Evolutionary conservation across 495 filamentous ascomycete genomes (phyloP).

Genomic region (Penicillium fimorum): DNA sequence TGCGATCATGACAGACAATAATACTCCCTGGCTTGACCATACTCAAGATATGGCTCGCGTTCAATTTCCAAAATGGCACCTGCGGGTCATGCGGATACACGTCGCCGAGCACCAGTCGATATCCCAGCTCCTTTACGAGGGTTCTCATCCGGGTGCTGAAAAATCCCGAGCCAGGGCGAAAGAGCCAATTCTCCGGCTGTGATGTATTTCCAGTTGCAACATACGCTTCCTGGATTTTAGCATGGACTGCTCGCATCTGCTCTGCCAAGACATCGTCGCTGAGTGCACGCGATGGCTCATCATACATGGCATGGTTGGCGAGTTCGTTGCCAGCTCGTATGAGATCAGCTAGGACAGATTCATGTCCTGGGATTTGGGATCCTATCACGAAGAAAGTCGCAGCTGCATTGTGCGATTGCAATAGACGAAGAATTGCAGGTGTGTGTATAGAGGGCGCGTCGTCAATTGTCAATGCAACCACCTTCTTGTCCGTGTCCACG

Average conservation of each 20-base stretch:
- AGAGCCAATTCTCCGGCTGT: constrained; percentile 55
- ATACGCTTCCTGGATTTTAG: constrained; percentile 56
- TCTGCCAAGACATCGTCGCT: constrained; percentile 33
- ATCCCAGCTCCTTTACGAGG: constrained; percentile 54
- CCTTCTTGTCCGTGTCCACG: constrained; percentile 52
- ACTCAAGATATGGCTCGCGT: constrained; percentile 76
- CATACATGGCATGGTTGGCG: constrained; percentile 82
- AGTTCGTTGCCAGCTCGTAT: constrained; percentile 67
- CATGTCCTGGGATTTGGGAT: constrained; percentile 61
- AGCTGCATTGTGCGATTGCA: constrained; percentile 55
- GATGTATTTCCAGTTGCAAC: constrained; percentile 26
- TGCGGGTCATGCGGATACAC: constrained; percentile 88
- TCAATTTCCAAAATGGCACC: constrained; percentile 62
- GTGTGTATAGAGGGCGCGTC: constrained; percentile 77
- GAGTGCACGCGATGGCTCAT: constrained; percentile 63
- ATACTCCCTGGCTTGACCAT: constrained; percentile 74
- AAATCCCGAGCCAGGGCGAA: constrained; percentile 78
- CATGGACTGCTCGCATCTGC: constrained; percentile 44
- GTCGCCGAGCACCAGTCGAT: constrained; percentile 69
- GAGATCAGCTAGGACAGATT: constrained; percentile 57
- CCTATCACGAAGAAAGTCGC: constrained; percentile 84
- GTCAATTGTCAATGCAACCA: constrained; percentile 81
- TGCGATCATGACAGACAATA: constrained; percentile 79
- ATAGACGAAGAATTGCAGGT: constrained; percentile 61
- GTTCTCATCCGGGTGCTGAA: constrained; percentile 67